phyloP scores from a whole-genome alignment of 2,329 filamentous ascomycete species.

The Nothopassalora personata region DNA sequence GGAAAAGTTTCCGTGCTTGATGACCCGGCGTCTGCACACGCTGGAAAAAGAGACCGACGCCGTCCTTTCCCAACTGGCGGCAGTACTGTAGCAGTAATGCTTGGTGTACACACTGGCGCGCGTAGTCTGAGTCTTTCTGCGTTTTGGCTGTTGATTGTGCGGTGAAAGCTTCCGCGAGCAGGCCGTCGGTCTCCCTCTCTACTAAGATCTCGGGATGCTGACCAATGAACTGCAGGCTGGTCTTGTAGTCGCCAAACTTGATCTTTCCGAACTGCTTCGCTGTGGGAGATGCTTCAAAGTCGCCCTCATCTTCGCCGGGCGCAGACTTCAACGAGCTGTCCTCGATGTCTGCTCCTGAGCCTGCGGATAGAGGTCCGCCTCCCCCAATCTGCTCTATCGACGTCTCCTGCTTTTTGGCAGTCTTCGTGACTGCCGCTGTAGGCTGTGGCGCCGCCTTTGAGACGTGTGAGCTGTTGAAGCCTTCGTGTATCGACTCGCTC shows the following conservation, averaged over 20 bases:
- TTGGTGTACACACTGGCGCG: slow-evolving; percentile 86
- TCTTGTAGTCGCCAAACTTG: slow-evolving; percentile 65
- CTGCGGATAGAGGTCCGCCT: slow-evolving; percentile 36
- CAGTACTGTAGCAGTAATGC: slow-evolving; percentile 92
- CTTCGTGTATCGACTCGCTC: slow-evolving; percentile 79
- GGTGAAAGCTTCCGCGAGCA: slow-evolving; percentile 89
- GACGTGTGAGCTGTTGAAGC: slow-evolving; percentile 83
- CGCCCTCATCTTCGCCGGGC: slow-evolving; percentile 54
- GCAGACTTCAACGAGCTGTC: slow-evolving; percentile 41
- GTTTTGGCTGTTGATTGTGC: slow-evolving; percentile 66
- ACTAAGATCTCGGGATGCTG: slow-evolving; percentile 70
- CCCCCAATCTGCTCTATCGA: slow-evolving; percentile 47
- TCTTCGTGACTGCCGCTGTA: slow-evolving; percentile 31
- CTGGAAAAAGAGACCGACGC: slow-evolving; percentile 91
- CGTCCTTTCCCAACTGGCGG: slow-evolving; percentile 78
- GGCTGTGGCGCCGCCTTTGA: slow-evolving; percentile 46
- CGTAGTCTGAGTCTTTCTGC: slow-evolving; percentile 51
- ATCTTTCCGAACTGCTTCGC: slow-evolving; percentile 81
- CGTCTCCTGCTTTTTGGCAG: slow-evolving; percentile 28
- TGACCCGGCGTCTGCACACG: slow-evolving; percentile 85
- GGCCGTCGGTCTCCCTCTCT: slow-evolving; percentile 83
- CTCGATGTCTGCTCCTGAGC: slow-evolving; percentile 58
- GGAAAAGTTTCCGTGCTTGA: slow-evolving; percentile 84
- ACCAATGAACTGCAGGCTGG: slow-evolving; percentile 71
- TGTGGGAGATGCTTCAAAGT: slow-evolving; percentile 68